Evolutionary conservation across 208 protist genomes (phyloP).

Genomic region (Hexamita inflata): DNA sequence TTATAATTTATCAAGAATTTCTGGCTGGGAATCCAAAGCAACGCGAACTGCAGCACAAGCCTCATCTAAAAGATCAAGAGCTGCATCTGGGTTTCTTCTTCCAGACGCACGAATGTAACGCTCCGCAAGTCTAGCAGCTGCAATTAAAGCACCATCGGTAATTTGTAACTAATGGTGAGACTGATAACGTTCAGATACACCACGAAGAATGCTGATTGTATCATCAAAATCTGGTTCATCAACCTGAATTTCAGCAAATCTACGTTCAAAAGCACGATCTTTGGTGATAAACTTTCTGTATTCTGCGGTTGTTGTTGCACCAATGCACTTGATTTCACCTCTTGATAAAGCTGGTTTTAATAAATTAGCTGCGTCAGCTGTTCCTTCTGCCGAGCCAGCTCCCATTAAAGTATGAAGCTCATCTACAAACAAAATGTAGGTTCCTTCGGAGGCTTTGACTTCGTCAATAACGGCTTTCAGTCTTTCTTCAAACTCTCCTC

Average conservation of each 20-base stretch:
- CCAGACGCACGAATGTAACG: constrained; percentile 71
- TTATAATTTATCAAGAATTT: constrained; percentile 72
- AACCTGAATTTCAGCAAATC: constrained; percentile 74
- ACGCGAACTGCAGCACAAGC: constrained; percentile 67
- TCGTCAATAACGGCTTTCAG: constrained; percentile 95
- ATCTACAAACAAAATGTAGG: constrained; percentile 96
- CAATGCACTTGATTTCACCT: constrained; percentile 70
- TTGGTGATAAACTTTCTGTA: constrained; percentile 90
- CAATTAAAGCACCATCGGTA: constrained; percentile 58
- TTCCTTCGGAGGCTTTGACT: constrained; percentile 72
- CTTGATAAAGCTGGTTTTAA: constrained; percentile 89
- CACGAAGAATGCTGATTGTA: constrained; percentile 84
- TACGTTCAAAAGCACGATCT: constrained; percentile 85
- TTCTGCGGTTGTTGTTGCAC: constrained; percentile 87
- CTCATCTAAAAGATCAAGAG: constrained; percentile 92
- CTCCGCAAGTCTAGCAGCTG: constrained; percentile 58
- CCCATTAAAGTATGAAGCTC: constrained; percentile 94
- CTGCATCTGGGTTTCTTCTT: constrained; percentile 89
- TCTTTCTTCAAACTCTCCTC: constrained; percentile 97
- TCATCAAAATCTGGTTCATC: constrained; percentile 64
- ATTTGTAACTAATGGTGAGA: constrained; percentile 62
- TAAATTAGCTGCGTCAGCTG: constrained; percentile 70
- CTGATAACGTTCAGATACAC: constrained; percentile 52
- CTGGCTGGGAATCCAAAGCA: constrained; percentile 79
- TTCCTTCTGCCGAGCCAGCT: constrained; percentile 59